phyloP scores from a whole-genome alignment of 1,284 basidiomycete species.

The Fomitopsis schrenkii region DNA sequence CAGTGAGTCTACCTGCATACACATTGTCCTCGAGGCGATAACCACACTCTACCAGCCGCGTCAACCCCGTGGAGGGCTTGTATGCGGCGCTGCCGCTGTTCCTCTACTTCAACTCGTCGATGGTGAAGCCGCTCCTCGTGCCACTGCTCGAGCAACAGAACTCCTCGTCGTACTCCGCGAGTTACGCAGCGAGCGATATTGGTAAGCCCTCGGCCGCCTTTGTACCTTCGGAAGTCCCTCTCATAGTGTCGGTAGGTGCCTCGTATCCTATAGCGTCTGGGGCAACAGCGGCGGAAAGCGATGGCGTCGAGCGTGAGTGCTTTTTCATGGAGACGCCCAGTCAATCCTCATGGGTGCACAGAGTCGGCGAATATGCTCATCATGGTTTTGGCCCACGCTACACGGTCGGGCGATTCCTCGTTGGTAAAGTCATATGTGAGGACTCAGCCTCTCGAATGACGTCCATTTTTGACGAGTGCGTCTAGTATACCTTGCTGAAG shows the following conservation, averaged over 20 bases:
- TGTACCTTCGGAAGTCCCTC: not conserved
- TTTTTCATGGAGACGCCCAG: not conserved
- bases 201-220: constrained; percentile 21
- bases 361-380: constrained; percentile 74
- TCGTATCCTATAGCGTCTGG: constrained; percentile 13
- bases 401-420: constrained; percentile 49
- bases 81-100: constrained; percentile 43
- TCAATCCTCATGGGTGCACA: constrained; percentile 17
- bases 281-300: not conserved
- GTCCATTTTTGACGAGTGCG: not conserved
- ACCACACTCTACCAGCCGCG: constrained; percentile 11
- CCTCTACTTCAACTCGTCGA: constrained; percentile 40
- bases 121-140: constrained; percentile 37
- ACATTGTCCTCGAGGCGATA: constrained; percentile 13
- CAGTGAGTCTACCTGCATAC: constrained; percentile 1
- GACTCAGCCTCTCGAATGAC: not conserved
- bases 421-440: constrained; percentile 49
- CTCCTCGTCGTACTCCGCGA: constrained; percentile 15
- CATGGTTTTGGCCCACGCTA: constrained; percentile 64
- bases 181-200: constrained; percentile 38
- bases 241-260: constrained; percentile 3
- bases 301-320: constrained; percentile 13
- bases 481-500: constrained; percentile 29
- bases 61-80: constrained; percentile 44
- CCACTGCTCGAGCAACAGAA: constrained; percentile 41